These are phyloP conservation scores for Trypanosoma theileri DNA, from an alignment of 208 protist genomes.

Conservation along the genomic window DNA sequence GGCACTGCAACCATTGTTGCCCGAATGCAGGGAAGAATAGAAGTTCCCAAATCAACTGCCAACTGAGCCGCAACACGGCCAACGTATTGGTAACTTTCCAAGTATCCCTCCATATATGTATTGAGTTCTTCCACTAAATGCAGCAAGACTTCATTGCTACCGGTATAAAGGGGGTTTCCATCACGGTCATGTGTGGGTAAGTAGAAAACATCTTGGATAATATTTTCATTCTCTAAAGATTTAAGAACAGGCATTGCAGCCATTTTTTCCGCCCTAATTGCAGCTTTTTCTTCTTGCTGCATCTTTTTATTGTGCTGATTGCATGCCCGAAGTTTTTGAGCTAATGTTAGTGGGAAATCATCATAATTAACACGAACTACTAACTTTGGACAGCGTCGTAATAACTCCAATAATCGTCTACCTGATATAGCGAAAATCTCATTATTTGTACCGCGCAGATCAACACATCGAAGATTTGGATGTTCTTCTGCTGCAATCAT, in stretches of 20 bases:
- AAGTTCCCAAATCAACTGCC: conserved; percentile 41
- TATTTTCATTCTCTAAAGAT: conserved; percentile 6
- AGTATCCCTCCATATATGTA: conserved; percentile 47
- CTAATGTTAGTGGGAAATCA: conserved; percentile 32
- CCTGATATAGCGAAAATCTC: conserved; percentile 40
- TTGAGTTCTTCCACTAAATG: conserved; percentile 37
- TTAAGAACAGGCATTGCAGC: conserved; percentile 2
- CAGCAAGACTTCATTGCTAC: conserved; percentile 12
- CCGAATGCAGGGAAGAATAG: conserved; percentile 29
- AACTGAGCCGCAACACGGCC: conserved; percentile 38
- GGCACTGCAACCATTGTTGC: conserved; percentile 21
- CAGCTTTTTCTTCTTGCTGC: conserved; percentile 13
- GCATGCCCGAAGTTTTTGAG: conserved; percentile 15
- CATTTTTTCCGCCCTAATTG: conserved; percentile 11
- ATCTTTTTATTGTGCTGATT: conserved; percentile 12
- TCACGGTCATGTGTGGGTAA: conserved; percentile 16
- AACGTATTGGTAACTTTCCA: conserved; percentile 36
- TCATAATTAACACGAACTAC: conserved; percentile 37
- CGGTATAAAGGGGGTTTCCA: conserved; percentile 30
- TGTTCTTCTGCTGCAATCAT: conserved; percentile 26
- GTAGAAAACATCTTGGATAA: conserved; percentile 30
- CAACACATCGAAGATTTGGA: conserved; percentile 36
- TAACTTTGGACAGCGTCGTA: conserved; percentile 24
- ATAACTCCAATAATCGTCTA: conserved; percentile 28
- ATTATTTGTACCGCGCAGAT: conserved; percentile 36